Evolutionary conservation across 768 basidiomycete genomes (phyloP).

Genomic region (Nidularia pulvinata): DNA sequence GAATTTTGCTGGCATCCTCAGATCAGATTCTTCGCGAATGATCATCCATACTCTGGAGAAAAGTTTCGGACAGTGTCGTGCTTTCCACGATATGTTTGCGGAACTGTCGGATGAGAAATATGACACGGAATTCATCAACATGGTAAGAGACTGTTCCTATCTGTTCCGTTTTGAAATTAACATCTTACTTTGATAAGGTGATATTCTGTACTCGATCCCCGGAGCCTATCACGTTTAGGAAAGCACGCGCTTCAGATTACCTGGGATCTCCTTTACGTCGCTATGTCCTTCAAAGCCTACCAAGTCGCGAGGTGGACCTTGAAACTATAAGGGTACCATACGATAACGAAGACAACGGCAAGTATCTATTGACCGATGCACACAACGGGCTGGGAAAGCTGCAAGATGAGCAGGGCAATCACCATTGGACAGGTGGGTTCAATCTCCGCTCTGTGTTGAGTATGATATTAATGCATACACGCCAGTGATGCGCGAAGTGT

Average conservation of each 20-base stretch:
- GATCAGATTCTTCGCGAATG: constrained; percentile 60
- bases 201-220: constrained; percentile 75
- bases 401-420: constrained; percentile 62
- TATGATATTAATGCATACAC: constrained; percentile 1
- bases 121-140: constrained; percentile 62
- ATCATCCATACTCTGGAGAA: constrained; percentile 69
- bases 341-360: constrained; percentile 32
- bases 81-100: constrained; percentile 71
- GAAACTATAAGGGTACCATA: constrained; percentile 28
- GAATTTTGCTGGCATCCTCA: constrained; percentile 84
- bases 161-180: background rate
- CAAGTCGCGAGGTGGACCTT: constrained; percentile 53
- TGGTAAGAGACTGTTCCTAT: constrained; percentile 44
- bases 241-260: constrained; percentile 54
- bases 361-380: constrained; percentile 61
- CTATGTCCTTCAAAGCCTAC: constrained; percentile 52
- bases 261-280: constrained; percentile 69
- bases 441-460: constrained; percentile 1
- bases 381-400: constrained; percentile 63
- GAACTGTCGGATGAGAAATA: constrained; percentile 43
- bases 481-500: constrained; percentile 76
- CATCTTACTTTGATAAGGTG: constrained; percentile 43
- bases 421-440: constrained; percentile 79
- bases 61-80: constrained; percentile 79
- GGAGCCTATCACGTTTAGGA: constrained; percentile 57